Evolutionary conservation across 2,329 filamentous ascomycete genomes (phyloP), one percentile per base, ranked within the genome.

Genomic region (Uncinocarpus reesii): DNA sequence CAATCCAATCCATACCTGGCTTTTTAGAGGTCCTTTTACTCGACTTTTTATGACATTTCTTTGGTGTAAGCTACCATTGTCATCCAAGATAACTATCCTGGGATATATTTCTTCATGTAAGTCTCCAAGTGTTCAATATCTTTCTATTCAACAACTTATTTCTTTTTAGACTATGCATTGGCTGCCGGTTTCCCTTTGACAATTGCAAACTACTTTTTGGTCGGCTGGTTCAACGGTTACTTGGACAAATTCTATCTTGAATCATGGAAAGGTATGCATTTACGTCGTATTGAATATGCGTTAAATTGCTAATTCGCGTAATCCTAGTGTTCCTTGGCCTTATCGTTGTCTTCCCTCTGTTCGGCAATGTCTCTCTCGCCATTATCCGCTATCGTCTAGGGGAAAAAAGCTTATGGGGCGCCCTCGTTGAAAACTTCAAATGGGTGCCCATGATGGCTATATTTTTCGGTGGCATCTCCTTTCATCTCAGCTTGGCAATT

Each of bases 401-500:
- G 40, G 75, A 81, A 57, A 65, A 70, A 50, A 64, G 64, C 1
- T 68, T 82, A 23, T 59, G 79, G 37, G 55, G 59, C 13, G 68
- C 71, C 1, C 62, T 80, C 11, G 58, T 71, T 49, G 72, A 77
- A 56, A 83, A 81, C 58, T 65, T 81, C 58, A 80, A 78, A 56
- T 82, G 79, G 79, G 72, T 78, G 15, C 74, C 75, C 1, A 71
- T 81, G 54, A 65, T 75, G 54, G 82, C 81, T 52, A 81, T 92
- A 63, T 93, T 92, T 73, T 73, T 94, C 15, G 86, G 86, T 45
- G 86, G 86, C 32, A 24, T 52, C n/a, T 52, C 51, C 13, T 75
- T 93, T 29, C 86, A 93, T 67, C 78, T 94, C 42, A 85, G 79
- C 24, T 83, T 89, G 63, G 86, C 86, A 1, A 71, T 94, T 28